These are phyloP conservation scores for Nevesoporus exiguus DNA, from an alignment of 768 basidiomycete genomes.

Conservation along the genomic window DNA sequence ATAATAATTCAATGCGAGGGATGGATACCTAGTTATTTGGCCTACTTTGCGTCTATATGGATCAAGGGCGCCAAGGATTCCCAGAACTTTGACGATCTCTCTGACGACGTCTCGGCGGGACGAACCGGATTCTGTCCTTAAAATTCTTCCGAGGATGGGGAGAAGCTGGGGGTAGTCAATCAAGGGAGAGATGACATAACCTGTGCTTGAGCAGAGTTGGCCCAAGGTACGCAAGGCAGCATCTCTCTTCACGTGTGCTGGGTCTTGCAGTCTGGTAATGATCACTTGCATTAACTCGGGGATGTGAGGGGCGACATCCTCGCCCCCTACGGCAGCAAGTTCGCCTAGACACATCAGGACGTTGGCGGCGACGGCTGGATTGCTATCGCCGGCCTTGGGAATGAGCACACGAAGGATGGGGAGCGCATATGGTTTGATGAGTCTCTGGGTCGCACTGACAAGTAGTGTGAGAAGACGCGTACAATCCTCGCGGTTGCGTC, in stretches of 20 bases:
- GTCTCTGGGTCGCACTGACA: conserved; percentile 85
- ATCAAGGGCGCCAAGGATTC: conserved; percentile 93
- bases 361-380: conserved; percentile 86
- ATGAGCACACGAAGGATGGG: conserved; percentile 93
- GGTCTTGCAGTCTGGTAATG: conserved; percentile 85
- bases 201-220: conserved; percentile 93
- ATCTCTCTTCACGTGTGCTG: conserved; percentile 84
- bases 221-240: conserved; percentile 93
- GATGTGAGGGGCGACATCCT: conserved; percentile 81
- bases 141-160: conserved; percentile 77
- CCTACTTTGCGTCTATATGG: conserved; percentile 90
- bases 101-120: conserved; percentile 88
- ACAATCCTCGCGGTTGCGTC: conserved; percentile 87
- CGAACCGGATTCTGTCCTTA: conserved; percentile 72
- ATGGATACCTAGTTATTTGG: background rate
- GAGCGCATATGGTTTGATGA: conserved; percentile 94
- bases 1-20: conserved; percentile 6
- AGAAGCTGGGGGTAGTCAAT: conserved; percentile 89
- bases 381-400: conserved; percentile 81
- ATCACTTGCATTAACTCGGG: conserved; percentile 88
- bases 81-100: conserved; percentile 92
- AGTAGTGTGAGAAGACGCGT: conserved; percentile 86
- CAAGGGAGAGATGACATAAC: conserved; percentile 89
- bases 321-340: conserved; percentile 88
- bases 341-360: conserved; percentile 95